These are phyloP conservation scores for Quercus phellos DNA, from an alignment of 331 rosid genomes.

Conservation along the genomic window DNA sequence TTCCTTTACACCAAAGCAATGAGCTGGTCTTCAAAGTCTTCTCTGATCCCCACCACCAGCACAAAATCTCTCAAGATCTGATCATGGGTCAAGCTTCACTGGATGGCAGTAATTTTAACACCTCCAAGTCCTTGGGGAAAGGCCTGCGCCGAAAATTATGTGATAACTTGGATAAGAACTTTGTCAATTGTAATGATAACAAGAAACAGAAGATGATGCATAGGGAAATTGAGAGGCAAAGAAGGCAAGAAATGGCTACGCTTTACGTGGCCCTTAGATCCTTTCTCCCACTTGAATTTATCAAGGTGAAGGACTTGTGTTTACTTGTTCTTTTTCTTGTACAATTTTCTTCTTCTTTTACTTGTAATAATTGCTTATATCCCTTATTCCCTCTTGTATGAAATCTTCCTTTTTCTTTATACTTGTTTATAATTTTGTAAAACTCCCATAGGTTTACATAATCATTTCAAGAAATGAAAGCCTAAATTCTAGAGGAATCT, in stretches of 20 bases:
- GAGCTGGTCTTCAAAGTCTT: slow-evolving; percentile 59
- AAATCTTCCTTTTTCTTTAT: not conserved
- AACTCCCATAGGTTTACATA: not conserved
- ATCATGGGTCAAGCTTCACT: slow-evolving; percentile 35
- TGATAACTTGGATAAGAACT: not conserved
- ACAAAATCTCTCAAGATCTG: slow-evolving; percentile 44
- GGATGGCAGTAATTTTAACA: slow-evolving; percentile 22
- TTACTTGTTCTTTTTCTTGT: no score
- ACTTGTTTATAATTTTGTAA: not conserved
- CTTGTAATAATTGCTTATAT: not conserved
- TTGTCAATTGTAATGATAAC: not conserved
- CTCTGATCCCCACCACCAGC: slow-evolving; percentile 33
- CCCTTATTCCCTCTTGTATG: not conserved
- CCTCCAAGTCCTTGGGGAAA: not conserved
- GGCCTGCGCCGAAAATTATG: slow-evolving; percentile 14
- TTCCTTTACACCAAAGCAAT: slow-evolving; percentile 65
- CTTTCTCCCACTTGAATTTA: slow-evolving; percentile 50
- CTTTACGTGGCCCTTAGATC: slow-evolving; percentile 56
- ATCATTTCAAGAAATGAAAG: not conserved
- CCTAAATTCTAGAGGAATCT: not conserved
- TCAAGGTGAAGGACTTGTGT: slow-evolving; percentile 39
- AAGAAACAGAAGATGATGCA: slow-evolving; percentile 47
- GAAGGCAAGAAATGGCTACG: slow-evolving; percentile 71
- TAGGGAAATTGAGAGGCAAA: slow-evolving; percentile 55
- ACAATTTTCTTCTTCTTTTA: not conserved